These are phyloP conservation scores for Pseudogymnoascus sp. DNA, from an alignment of 2,329 filamentous ascomycete genomes.

Conservation along the genomic window DNA sequence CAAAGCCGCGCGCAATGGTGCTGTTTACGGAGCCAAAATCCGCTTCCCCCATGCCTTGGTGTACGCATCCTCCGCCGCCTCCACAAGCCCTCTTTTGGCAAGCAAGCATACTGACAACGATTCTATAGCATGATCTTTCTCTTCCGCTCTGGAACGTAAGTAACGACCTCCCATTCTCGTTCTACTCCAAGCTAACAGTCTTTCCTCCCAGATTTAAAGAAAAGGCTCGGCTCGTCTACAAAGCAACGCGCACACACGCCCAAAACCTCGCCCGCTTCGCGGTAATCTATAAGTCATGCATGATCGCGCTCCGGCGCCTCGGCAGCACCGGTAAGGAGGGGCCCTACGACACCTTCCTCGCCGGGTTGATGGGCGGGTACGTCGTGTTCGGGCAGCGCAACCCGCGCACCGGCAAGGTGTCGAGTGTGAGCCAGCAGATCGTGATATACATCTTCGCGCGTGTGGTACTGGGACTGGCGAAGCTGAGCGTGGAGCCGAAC, in stretches of 20 bases:
- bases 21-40: constrained; percentile 94
- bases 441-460: constrained; percentile 96
- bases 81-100: constrained; percentile 8
- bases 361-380: constrained; percentile 84
- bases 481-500: constrained; percentile 65
- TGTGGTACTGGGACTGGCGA: constrained; percentile 75
- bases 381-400: constrained; percentile 71
- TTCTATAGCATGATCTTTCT: constrained; percentile 78
- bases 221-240: constrained; percentile 69
- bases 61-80: constrained; percentile 32
- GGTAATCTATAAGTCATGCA: constrained; percentile 75
- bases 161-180: constrained; percentile 17
- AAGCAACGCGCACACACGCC: constrained; percentile 84
- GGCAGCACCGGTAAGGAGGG: constrained; percentile 55
- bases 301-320: constrained; percentile 63
- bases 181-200: constrained; percentile 5
- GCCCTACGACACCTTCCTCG: constrained; percentile 75
- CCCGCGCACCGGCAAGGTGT: constrained; percentile 57
- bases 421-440: constrained; percentile 88
- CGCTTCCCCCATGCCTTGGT: constrained; percentile 97
- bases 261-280: constrained; percentile 88
- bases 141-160: constrained; percentile 82
- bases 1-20: constrained; percentile 93
- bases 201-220: constrained; percentile 51
- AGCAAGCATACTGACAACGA: constrained; percentile 5